A percentile compares a stretch with the other conserved stretches of the same genome.
Conservation (phyloP, 306 rosid genomes). For the Dryas drummondii region DNA sequence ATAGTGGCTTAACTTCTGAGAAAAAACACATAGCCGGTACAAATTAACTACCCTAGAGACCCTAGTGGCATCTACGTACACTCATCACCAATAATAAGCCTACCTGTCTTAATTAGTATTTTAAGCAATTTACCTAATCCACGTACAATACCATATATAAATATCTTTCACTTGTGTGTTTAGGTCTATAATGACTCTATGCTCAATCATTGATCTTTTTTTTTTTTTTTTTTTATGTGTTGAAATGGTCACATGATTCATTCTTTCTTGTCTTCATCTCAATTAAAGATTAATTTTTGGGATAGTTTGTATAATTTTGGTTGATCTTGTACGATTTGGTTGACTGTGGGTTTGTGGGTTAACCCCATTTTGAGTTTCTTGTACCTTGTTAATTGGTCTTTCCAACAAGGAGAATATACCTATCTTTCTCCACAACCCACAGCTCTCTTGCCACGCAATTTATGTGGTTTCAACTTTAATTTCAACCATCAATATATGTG, state of each 20-base stretch:
- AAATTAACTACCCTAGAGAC: constrained; percentile 2
- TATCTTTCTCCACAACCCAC: background rate
- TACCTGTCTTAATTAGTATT: constrained; percentile 19
- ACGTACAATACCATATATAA: background rate
- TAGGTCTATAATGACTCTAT: constrained; percentile 9
- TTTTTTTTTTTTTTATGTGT: constrained; percentile 13
- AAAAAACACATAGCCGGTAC: constrained; percentile 10
- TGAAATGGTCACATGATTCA: constrained; percentile 16
- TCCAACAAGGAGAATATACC: too few relatives aligned
- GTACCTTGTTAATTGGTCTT: too few relatives aligned
- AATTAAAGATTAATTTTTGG: background rate
- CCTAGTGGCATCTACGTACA: constrained; percentile 17
- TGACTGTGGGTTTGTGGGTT: background rate
- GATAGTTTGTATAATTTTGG: background rate
- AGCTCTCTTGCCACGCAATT: background rate
- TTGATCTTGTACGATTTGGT: background rate
- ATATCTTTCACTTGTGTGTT: constrained; percentile 21
- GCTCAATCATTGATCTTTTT: constrained; percentile 25
- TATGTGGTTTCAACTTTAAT: too few relatives aligned
- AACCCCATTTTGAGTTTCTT: too few relatives aligned
- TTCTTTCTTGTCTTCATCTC: constrained; percentile 17
- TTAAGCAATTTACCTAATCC: constrained; percentile 38
- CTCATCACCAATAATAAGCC: constrained; percentile 26
- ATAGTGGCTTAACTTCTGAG: constrained; percentile 28
- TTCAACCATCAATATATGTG: too few relatives aligned